Evolutionary conservation across 169 alveolate species (phyloP), one percentile per base, ranked within the genome.

Genomic region (Cryptosporidium sp.): DNA sequence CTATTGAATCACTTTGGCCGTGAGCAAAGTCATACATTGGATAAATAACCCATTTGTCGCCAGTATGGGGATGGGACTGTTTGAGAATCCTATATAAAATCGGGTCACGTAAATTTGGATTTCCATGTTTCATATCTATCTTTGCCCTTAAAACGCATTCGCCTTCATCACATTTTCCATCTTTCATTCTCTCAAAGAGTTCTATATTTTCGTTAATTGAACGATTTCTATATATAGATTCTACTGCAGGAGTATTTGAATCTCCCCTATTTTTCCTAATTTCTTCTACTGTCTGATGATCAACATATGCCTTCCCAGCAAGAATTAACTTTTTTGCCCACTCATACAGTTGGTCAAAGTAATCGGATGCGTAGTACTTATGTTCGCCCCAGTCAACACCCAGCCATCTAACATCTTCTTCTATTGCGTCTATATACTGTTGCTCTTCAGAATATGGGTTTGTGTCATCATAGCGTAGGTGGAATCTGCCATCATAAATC

Each of bases 1-100:
- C 99, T 39, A 98, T 94, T 16, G 99, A 96, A 87, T 99, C 99
- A 56, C 97, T 96, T 85, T 98, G 97, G 37, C 99, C 99, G 85
- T 99, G 99, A 9, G 99, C 99, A 92, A 96, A 98, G 94, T 99
- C 99, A 94, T 98, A 99, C 94, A 98, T 97, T 2, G 99, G 99
- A 92, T 99, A 98, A 21, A 98, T 97, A 80, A 97, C 94, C 99
- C 99, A 99, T 89, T 96, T 94, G 84, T 97, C 95, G 21, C 99
- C 99, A 21, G 99, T 98, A 72, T 98, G 98, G 6, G 99, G 99
- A 91, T 99, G 99, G 0, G 96, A 92, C 23, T 93, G 91, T 61
- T 91, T 91, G 39, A 94, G 92, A 37, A 96, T 96, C 65, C 99
- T 92, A 91, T 97, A 98, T 56, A 98, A 96, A 45, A 97, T 97